phyloP scores from a whole-genome alignment of 1,139 yeast genomes.

The Hyphopichia buzzinii region DNA sequence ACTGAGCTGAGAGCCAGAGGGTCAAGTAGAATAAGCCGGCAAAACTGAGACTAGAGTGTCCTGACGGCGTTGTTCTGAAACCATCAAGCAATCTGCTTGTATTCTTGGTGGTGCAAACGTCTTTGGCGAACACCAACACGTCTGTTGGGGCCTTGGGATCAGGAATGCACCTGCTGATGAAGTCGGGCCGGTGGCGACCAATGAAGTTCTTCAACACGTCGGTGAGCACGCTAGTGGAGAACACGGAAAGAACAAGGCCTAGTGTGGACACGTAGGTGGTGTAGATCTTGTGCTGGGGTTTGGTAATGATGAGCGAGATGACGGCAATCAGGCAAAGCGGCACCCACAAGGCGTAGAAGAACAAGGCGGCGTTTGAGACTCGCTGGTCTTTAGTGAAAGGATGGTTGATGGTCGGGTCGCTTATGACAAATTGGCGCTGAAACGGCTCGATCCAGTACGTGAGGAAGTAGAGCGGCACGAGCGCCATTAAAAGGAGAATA shows the following conservation, averaged over 20 bases:
- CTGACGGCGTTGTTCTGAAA: constrained; percentile 76
- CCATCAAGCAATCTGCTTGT: constrained; percentile 55
- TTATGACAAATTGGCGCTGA: constrained; percentile 60
- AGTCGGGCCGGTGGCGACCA: constrained; percentile 79
- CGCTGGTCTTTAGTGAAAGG: constrained; percentile 69
- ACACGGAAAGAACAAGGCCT: constrained; percentile 38
- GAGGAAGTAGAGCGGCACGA: constrained; percentile 44
- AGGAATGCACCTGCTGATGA: constrained; percentile 68
- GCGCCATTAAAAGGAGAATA: constrained; percentile 38
- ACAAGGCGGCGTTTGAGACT: constrained; percentile 41
- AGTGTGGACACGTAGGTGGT: constrained; percentile 39
- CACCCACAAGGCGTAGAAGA: constrained; percentile 35
- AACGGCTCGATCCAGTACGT: constrained; percentile 56
- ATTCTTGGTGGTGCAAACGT: constrained; percentile 59
- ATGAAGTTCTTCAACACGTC: constrained; percentile 64
- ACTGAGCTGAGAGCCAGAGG: constrained; percentile 65
- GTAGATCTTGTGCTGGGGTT: constrained; percentile 35
- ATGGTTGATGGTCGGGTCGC: constrained; percentile 54
- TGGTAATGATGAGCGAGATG: constrained; percentile 26
- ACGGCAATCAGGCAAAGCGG: constrained; percentile 32
- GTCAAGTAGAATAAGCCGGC: constrained; percentile 65
- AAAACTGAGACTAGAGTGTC: constrained; percentile 66
- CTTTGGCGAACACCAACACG: constrained; percentile 50
- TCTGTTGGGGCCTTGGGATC: constrained; percentile 45
- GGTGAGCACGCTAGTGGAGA: constrained; percentile 43